Evolutionary conservation across 2,329 filamentous ascomycete genomes (phyloP).

Genomic region (Calycina herbarum): DNA sequence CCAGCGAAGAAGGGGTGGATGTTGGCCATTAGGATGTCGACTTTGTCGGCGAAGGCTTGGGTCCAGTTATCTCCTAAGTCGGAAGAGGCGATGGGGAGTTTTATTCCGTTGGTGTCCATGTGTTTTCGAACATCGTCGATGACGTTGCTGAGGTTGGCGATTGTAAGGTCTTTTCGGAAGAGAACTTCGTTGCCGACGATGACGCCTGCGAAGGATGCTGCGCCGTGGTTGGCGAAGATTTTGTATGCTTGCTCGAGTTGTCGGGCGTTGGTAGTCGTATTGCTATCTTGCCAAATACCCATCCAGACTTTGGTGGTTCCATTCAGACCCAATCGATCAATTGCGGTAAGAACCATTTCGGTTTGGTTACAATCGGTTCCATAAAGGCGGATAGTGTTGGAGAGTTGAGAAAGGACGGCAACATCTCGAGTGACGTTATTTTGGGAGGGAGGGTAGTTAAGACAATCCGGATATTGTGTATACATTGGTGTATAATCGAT

Average conservation of each 20-base stretch:
- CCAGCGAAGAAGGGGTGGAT: conserved; percentile 96
- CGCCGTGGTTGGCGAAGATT: conserved; percentile 70
- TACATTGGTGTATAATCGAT: conserved; percentile 95
- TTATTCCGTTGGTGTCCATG: conserved; percentile 63
- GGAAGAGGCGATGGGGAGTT: conserved; percentile 77
- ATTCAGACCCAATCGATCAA: conserved; percentile 71
- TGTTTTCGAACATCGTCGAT: conserved; percentile 71
- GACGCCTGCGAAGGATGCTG: conserved; percentile 72
- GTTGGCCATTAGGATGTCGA: conserved; percentile 93
- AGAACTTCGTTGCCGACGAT: conserved; percentile 82
- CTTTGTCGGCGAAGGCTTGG: conserved; percentile 61
- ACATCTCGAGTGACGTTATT: conserved; percentile 94
- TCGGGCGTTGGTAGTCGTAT: conserved; percentile 78
- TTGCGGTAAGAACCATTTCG: conserved; percentile 84
- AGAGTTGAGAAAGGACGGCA: conserved; percentile 85
- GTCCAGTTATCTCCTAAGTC: conserved; percentile 91
- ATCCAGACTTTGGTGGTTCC: conserved; percentile 84
- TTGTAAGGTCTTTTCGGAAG: conserved; percentile 73
- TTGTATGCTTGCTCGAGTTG: conserved; percentile 84
- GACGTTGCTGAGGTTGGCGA: conserved; percentile 60
- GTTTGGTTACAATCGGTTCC: conserved; percentile 98
- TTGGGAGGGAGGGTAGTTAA: conserved; percentile 76
- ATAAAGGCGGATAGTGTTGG: conserved; percentile 84
- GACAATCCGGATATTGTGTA: conserved; percentile 83
- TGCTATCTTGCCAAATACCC: conserved; percentile 87